Conservation (phyloP, 2,329 filamentous ascomycete genomes). For the Colletotrichum sp. region DNA sequence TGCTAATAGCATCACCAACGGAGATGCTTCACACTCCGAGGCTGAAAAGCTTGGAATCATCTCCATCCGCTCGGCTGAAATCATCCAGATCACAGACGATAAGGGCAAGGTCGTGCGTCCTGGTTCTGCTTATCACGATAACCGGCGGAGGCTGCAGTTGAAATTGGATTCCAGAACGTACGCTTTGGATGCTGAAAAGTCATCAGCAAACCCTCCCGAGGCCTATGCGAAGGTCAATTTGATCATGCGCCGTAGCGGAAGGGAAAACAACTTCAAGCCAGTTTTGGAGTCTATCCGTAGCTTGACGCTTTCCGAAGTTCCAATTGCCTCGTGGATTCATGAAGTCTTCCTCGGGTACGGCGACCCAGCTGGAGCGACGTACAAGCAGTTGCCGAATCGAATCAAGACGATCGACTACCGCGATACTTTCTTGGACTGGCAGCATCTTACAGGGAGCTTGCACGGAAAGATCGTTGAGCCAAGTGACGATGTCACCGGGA, state of each 20-base stretch:
- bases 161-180: conserved; percentile 83
- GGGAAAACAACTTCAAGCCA: conserved; percentile 97
- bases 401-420: conserved; percentile 84
- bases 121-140: conserved; percentile 64
- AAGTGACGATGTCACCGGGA: conserved; percentile 70
- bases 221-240: conserved; percentile 87
- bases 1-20: conserved; percentile 59
- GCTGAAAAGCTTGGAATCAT: conserved; percentile 70
- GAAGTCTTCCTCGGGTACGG: conserved; percentile 98
- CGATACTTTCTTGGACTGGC: conserved; percentile 95
- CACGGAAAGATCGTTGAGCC: conserved; percentile 88
- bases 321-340: conserved; percentile 89
- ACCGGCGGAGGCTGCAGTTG: conserved; percentile 75
- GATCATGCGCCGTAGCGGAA: conserved; percentile 78
- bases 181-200: conserved; percentile 73
- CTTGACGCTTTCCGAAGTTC: conserved; percentile 83
- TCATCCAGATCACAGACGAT: conserved; percentile 86
- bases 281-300: conserved; percentile 90
- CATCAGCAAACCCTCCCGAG: conserved; percentile 72
- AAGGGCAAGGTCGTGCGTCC: conserved; percentile 78
- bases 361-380: conserved; percentile 86
- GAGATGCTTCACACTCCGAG: conserved; percentile 47
- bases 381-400: conserved; percentile 80
- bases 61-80: conserved; percentile 80
- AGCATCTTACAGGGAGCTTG: conserved; percentile 88